Base-by-base conservation (phyloP, 768 basidiomycete genomes). In the Auricularia sp. region DNA sequence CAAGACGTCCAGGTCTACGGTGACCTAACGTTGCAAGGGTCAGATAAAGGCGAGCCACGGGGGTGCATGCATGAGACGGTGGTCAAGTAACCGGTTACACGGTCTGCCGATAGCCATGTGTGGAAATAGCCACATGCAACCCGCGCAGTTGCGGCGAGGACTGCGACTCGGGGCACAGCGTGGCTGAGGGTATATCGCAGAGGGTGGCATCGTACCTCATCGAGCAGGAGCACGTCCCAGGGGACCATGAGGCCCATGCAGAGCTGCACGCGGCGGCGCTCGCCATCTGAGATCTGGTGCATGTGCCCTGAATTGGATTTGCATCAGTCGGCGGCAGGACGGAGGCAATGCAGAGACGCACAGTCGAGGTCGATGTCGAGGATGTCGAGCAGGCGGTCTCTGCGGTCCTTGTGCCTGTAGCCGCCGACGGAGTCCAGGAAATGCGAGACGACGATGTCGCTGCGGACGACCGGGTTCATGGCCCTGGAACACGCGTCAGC, bases 371-470 rank as follows among this genome's bases (percentile, higher is more conserved):
- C 97, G 65, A 99, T 85, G 72, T 98, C 95, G 54, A 98, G 79
- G 66, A 99, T 90, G 75, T 94, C 88, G 63, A 99, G 85, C 3
- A 99, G 81, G 6, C 71, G 76, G 73, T 99, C 92, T 51, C 96
- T 81, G 36, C 94, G 82, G 69, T 87, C 88, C 74, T 96, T 96
- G 77, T 98, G 84, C 63, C 94, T 82, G 73, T 97, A 98, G 0
- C 97, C 97, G 14, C 97, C 97, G 3, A 99, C 92, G 18, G 93
- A 95, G 74, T 99, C 92, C n/a, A 99, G 79, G 75, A 99, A 99
- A 61, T 85, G 80, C n/a, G 90, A 86, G 3, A 99, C 97, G 37
- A 87, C 79, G 67, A 98, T 95, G 74, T 98, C 97, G 8, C 90
- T 81, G 37, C 95, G 84, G 13, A 98, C 95, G 65, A 98, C 96